A percentile compares a stretch with the other conserved stretches of the same genome.
phyloP scores from a whole-genome alignment of 805 yeast genomes.

The Metschnikowia borealis region DNA sequence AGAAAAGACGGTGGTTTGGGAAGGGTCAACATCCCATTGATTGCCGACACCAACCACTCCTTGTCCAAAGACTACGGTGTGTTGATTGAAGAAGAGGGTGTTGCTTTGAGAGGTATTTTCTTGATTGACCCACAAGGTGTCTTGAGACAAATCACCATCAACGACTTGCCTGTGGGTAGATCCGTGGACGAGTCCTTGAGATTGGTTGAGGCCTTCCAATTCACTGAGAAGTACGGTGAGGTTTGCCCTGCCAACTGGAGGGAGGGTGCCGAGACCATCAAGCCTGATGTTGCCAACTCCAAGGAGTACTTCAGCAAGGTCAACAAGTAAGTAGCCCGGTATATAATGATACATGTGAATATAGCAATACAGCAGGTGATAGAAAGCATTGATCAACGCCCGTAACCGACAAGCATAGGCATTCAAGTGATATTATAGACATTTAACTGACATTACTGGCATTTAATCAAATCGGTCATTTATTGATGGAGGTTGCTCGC shows the following conservation, averaged over 20 bases:
- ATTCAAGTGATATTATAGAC: no score
- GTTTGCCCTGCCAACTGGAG: conserved; percentile 99
- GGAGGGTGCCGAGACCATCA: conserved; percentile 85
- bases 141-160: conserved; percentile 95
- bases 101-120: conserved; percentile 97
- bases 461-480: no score
- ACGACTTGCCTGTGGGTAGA: conserved; percentile 99
- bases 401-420: no score
- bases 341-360: background rate
- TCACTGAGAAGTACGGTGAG: conserved; percentile 98
- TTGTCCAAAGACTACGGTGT: conserved; percentile 97
- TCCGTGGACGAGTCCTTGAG: conserved; percentile 97
- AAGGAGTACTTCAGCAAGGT: conserved; percentile 41
- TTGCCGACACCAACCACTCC: conserved; percentile 96
- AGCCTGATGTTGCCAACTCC: conserved; percentile 28
- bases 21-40: conserved; percentile 85
- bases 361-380: background rate
- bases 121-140: conserved; percentile 93
- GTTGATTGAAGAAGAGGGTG: conserved; percentile 90
- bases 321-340: conserved; percentile 31
- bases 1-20: conserved; percentile 99
- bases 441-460: no score
- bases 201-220: conserved; percentile 98
- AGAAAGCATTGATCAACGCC: no score
- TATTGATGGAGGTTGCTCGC: no score